Base-by-base conservation (phyloP, 805 yeast genomes). In the Yarrowia osloensis region DNA sequence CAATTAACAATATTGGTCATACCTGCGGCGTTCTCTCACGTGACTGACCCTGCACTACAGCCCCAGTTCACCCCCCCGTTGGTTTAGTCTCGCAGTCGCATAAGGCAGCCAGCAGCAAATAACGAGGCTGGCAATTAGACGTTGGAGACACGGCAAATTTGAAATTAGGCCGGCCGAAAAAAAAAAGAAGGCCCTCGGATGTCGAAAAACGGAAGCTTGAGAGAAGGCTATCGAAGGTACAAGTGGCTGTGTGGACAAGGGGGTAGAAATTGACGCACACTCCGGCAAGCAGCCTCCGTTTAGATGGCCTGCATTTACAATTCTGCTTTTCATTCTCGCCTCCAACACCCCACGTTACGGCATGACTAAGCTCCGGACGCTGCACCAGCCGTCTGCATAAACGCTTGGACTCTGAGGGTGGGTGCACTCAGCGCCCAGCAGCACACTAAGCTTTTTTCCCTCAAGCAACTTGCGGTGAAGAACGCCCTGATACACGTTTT, bases 401-500 rank as follows among this genome's bases (percentile, higher is more conserved):
- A 29, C 35, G 31, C 22, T 24, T 12, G 13, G 35, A 26, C 31
- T 29, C 15, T 19, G 44, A 19, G 44, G 21, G 21, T 21, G 37
- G 22, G 22, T 39, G 42, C 42, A 21, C 40, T 17, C 39, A 35
- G 39, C 42, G 22, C 42, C 19, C 46, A 40, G 19, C 39, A 50
- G 28, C 40, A 29, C 47, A 57, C 49, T 57, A 57, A 57, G 63
- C 63, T 57, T 57, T 57, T 57, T 57, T 57, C 63, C 63, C 63
- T 57, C 63, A 57, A 54, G 63, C 63, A 57, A 57, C 63, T 40
- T 40, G 39, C 47, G 29, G 19, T 39, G 46, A 40, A 28, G 35
- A 54, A 39, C 24, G 24, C 35, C 33, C n/a, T 26, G 55, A 49
- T 26, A 26, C 50, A 17, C 33, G 13, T 6, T 26, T 26, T 46